Base-by-base conservation (phyloP, 1,284 basidiomycete species). In the Chondrostereum purpureum region DNA sequence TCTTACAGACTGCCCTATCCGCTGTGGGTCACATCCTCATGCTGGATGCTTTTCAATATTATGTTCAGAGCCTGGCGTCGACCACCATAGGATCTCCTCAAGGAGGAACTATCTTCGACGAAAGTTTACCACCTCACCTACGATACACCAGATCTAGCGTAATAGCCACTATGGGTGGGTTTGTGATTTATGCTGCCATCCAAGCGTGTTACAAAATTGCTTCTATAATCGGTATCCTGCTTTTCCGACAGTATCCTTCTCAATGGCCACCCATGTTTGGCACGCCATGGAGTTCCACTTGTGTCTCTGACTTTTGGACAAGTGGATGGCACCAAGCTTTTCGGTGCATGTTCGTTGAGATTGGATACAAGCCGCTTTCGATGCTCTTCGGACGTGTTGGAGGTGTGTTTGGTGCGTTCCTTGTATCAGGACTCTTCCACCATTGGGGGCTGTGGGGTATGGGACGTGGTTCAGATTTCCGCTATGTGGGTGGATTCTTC, bases 391-490 rank as follows among this genome's bases (percentile, higher is more conserved):
- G 78, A 12, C 66, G 68, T 13, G 47, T 55, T 3, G 78, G 74
- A 4, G 61, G 58, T 2, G 63, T 80, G 5, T 42, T 83, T 11
- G 80, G 78, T 8, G 72, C 70, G 1, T 85, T 85, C 54, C 41
- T 73, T 2, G 51, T 73, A 12, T 84, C 81, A 0, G 79, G 73
- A 2, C 33, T 75, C 2, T 52, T 85, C 13, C 83, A 85, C 48
- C 68, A 77, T 50, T 42, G 71, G 20, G 79, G 75, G 11, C 54
- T 78, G 42, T 80, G 73, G 67, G 78, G 75, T 3, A 75, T 81
- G 72, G 75, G 71, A 1, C 65, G 64, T 5, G 80, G 78, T 13
- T 62, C 63, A 0, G 73, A 81, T 27, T 67, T 73, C 5, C 45
- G 55, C 5, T 48, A 53, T 4, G 62, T 80, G 8, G 61, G 63